phyloP scores from a whole-genome alignment of 257 asterid species.

The Nicotiana obtusifolia region DNA sequence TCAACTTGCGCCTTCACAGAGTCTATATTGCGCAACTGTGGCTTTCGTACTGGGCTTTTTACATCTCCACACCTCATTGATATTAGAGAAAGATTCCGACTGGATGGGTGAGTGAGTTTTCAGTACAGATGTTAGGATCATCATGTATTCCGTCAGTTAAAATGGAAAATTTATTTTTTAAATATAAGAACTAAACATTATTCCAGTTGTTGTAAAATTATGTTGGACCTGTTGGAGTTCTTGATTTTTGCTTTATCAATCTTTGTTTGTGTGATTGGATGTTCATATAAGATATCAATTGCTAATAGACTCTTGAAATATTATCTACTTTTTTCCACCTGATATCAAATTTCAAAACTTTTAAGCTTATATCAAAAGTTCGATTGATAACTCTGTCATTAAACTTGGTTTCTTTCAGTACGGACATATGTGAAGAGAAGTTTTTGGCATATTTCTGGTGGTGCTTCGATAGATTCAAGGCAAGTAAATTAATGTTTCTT shows the following conservation, averaged over 20 bases:
- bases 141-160: neutral
- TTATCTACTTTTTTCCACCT: neutral
- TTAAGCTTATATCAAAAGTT: neutral
- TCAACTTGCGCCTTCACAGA: constrained; percentile 88
- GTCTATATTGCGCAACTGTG: constrained; percentile 84
- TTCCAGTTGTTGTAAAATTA: neutral
- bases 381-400: neutral
- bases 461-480: constrained; percentile 86
- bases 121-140: neutral
- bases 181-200: neutral
- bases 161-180: neutral
- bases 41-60: constrained; percentile 89
- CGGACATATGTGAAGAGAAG: constrained; percentile 73
- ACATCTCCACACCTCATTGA: constrained; percentile 98
- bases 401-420: constrained; percentile 35
- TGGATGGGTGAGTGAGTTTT: constrained; percentile 67
- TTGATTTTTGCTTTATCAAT: neutral
- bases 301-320: neutral
- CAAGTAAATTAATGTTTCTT: constrained; percentile 23
- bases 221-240: constrained; percentile 4
- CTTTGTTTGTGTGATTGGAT: neutral
- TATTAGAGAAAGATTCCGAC: constrained; percentile 85
- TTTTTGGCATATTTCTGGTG: constrained; percentile 93
- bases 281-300: neutral
- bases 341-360: neutral